A percentile compares a stretch with the other conserved stretches of the same genome.
Conservation (phyloP, 495 filamentous ascomycete genomes). For the Penicillium daleae region DNA sequence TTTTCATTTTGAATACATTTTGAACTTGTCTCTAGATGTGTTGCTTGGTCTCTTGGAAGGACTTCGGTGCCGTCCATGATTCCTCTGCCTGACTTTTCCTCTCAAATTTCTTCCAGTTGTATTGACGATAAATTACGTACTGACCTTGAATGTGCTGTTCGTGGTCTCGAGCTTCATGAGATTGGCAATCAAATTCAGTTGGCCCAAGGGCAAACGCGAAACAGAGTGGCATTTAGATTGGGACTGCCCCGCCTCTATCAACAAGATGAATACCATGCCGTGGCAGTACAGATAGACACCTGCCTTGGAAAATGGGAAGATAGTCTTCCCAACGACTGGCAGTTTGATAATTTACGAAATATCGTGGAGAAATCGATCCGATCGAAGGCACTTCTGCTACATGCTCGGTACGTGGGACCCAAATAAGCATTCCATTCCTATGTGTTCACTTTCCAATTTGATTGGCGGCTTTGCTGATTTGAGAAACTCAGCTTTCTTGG, state of each 20-base stretch:
- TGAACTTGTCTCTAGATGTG: neutral
- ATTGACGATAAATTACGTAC: neutral
- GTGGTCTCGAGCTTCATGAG: neutral
- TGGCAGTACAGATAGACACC: neutral
- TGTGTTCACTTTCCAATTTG: neutral
- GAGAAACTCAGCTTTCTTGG: neutral
- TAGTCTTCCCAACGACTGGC: neutral
- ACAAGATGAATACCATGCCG: neutral
- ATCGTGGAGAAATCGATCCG: neutral
- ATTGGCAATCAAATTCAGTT: constrained; percentile 1
- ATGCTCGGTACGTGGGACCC: neutral
- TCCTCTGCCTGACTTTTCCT: neutral
- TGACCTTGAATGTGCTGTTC: neutral
- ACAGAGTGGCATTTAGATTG: neutral
- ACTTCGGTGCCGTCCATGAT: neutral
- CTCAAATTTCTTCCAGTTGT: neutral
- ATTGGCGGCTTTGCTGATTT: neutral
- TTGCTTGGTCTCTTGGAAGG: neutral
- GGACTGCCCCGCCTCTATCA: neutral
- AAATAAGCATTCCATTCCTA: neutral
- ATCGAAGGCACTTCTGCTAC: neutral
- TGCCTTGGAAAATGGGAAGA: neutral
- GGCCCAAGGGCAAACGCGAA: neutral
- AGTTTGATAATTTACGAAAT: neutral
- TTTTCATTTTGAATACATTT: neutral